Percentiles rank a stretch among this genome's conserved stretches.
These are phyloP conservation scores for Alternaria conjuncta DNA, from an alignment of 2,329 filamentous ascomycete genomes.

Conservation along the genomic window DNA sequence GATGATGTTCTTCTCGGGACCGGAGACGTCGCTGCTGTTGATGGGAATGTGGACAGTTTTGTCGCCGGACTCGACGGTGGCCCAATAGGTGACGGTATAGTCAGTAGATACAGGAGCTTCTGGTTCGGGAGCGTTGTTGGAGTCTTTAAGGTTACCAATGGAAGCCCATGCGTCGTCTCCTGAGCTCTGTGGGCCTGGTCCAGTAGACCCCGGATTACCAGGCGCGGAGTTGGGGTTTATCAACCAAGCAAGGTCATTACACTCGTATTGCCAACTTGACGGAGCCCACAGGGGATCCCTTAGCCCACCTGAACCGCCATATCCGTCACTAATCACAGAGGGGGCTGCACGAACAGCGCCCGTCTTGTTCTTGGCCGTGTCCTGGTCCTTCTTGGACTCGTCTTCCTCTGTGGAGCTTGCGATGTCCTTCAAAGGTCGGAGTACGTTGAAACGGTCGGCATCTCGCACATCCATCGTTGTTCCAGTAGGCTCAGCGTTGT, in stretches of 20 bases:
- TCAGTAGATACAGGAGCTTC: background rate
- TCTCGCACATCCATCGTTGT: background rate
- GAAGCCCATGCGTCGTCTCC: background rate
- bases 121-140: background rate
- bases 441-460: background rate
- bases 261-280: background rate
- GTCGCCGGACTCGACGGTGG: slow-evolving; percentile 19
- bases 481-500: background rate
- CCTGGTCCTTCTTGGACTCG: background rate
- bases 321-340: background rate
- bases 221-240: background rate
- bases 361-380: background rate
- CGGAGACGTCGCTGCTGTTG: slow-evolving; percentile 21
- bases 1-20: slow-evolving; percentile 25
- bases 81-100: slow-evolving; percentile 29
- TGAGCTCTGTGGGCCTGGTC: background rate
- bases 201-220: background rate
- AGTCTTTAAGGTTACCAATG: background rate
- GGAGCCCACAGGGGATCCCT: background rate
- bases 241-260: background rate
- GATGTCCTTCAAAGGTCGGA: background rate
- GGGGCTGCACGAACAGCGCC: background rate
- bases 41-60: slow-evolving; percentile 24
- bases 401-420: background rate
- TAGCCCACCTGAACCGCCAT: background rate